Evolutionary conservation across 495 filamentous ascomycete genomes (phyloP).

Genomic region (Aspergillus sclerotioniger): DNA sequence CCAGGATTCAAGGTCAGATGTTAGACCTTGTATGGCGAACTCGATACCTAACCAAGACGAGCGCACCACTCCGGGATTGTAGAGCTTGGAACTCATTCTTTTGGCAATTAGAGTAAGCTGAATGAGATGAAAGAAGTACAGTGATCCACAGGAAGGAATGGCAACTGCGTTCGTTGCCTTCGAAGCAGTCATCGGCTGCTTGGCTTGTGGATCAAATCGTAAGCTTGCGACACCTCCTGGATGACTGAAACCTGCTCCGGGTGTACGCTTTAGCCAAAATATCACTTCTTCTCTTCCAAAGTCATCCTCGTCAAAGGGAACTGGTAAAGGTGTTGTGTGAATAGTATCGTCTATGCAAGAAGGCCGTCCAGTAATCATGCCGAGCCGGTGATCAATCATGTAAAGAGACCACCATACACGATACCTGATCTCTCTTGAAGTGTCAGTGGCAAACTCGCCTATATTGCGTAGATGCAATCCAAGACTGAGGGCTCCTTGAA

Average conservation of each 20-base stretch:
- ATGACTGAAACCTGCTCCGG: conserved; percentile 20
- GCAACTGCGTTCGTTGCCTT: conserved; percentile 27
- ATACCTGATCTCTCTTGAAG: conserved; percentile 54
- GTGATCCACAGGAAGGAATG: conserved; percentile 39
- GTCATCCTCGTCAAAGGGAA: conserved; percentile 51
- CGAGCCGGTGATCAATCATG: conserved; percentile 55
- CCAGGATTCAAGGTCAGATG: conserved; percentile 40
- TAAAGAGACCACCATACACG: conserved; percentile 63
- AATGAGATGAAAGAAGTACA: conserved; percentile 50
- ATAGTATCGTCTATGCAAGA: conserved; percentile 53
- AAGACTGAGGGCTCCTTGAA: conserved; percentile 56
- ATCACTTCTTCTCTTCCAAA: conserved; percentile 39
- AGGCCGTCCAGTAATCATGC: conserved; percentile 59
- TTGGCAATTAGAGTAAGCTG: conserved; percentile 52
- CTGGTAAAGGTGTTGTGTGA: conserved; percentile 54
- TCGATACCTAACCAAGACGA: conserved; percentile 51
- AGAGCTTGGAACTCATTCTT: conserved; percentile 53
- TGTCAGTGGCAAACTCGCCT: conserved; percentile 43
- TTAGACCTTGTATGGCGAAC: conserved; percentile 40
- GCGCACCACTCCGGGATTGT: conserved; percentile 50
- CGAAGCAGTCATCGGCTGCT: conserved; percentile 18
- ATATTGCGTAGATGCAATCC: conserved; percentile 60
- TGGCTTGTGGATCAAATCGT: not conserved
- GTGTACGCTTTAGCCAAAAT: conserved; percentile 29
- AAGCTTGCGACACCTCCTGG: conserved; percentile 23